Evolutionary conservation across 495 filamentous ascomycete species (phyloP).

Genomic region (Lasiosphaeria hispida): DNA sequence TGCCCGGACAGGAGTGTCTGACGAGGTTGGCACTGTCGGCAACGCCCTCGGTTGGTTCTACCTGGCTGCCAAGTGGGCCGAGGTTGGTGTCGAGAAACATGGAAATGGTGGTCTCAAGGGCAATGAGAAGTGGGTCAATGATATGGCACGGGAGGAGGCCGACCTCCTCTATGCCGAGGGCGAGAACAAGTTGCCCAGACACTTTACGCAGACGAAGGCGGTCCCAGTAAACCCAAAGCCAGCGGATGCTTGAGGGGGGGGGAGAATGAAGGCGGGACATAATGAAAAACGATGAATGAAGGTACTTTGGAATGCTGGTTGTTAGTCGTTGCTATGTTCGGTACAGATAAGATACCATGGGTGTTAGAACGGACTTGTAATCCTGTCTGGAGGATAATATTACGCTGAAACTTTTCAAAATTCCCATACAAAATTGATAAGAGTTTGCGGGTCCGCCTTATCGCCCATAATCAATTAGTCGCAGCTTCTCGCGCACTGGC

Average conservation of each 20-base stretch:
- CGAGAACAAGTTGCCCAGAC: slow-evolving; percentile 59
- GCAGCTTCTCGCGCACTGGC: too few relatives aligned
- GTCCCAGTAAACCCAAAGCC: slow-evolving; percentile 21
- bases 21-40: slow-evolving; percentile 82
- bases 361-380: too few relatives aligned
- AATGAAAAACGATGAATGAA: too few relatives aligned
- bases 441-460: too few relatives aligned
- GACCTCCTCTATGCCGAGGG: slow-evolving; percentile 55
- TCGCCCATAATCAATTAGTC: too few relatives aligned
- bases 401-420: too few relatives aligned
- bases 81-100: slow-evolving; percentile 38
- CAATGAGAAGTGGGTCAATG: slow-evolving; percentile 67
- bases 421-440: too few relatives aligned
- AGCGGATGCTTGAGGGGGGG: not conserved
- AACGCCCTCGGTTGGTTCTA: slow-evolving; percentile 79
- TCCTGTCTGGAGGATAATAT: too few relatives aligned
- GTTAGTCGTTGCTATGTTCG: too few relatives aligned
- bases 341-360: too few relatives aligned
- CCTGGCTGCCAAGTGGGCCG: slow-evolving; percentile 61
- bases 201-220: slow-evolving; percentile 39
- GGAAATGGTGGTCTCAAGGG: slow-evolving; percentile 41
- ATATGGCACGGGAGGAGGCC: slow-evolving; percentile 70
- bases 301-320: too few relatives aligned
- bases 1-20: slow-evolving; percentile 65
- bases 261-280: too few relatives aligned